phyloP scores from a whole-genome alignment of 164 flowering plant species.

The Vitis rotundifolia region DNA sequence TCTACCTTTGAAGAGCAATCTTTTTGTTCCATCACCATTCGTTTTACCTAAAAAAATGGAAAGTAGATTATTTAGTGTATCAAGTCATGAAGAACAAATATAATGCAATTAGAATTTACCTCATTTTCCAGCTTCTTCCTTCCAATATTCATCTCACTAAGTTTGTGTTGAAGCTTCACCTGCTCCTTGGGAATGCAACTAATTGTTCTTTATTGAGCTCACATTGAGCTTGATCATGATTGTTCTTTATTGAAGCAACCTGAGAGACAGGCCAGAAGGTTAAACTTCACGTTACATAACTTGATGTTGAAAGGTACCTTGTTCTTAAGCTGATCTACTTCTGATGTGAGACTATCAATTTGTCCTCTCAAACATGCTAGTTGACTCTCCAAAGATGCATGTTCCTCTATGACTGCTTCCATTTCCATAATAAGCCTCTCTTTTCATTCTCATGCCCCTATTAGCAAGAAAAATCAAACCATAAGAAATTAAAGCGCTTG shows the following conservation, averaged over 20 bases:
- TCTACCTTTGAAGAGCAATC: constrained; percentile 89
- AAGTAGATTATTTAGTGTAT: neutral
- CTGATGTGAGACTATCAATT: constrained; percentile 50
- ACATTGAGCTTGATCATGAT: constrained; percentile 55
- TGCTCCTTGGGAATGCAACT: constrained; percentile 75
- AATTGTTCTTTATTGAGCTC: constrained; percentile 78
- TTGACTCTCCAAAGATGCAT: constrained; percentile 67
- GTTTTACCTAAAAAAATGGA: constrained; percentile 55
- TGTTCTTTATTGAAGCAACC: constrained; percentile 53
- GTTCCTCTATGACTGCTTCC: constrained; percentile 78
- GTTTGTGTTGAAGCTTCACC: constrained; percentile 62
- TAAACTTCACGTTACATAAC: neutral
- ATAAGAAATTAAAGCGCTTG: neutral
- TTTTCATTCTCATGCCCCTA: constrained; percentile 83
- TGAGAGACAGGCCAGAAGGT: constrained; percentile 18
- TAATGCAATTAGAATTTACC: constrained; percentile 36
- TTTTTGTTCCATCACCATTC: constrained; percentile 88
- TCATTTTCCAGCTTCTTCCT: no score
- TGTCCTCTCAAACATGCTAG: constrained; percentile 50
- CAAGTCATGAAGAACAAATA: neutral
- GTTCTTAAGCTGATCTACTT: constrained; percentile 52
- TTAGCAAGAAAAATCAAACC: constrained; percentile 13
- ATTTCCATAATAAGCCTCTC: constrained; percentile 85
- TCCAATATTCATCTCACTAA: constrained; percentile 73
- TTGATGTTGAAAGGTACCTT: constrained; percentile 47